phyloP scores from a whole-genome alignment of 495 filamentous ascomycete genomes.

The Neurospora africana region DNA sequence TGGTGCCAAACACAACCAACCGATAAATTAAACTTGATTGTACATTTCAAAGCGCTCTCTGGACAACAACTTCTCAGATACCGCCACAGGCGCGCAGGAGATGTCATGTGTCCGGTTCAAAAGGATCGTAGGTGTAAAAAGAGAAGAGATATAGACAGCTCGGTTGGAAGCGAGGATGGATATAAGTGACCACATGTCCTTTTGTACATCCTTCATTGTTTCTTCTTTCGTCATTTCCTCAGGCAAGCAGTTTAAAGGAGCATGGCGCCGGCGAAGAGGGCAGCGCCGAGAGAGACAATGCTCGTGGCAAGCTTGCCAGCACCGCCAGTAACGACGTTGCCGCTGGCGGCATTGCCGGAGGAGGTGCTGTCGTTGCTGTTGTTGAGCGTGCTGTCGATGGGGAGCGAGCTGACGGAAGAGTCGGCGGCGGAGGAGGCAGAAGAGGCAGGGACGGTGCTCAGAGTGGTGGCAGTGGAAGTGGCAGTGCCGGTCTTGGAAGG shows the following conservation, averaged over 20 bases:
- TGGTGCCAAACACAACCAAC: background rate
- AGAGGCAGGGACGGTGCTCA: constrained; percentile 3
- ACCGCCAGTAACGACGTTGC: constrained; percentile 8
- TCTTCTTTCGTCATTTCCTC: background rate
- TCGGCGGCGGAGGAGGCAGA: background rate
- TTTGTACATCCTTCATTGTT: background rate
- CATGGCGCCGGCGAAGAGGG: constrained; percentile 18
- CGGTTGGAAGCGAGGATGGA: background rate
- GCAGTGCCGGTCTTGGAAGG: constrained; percentile 13
- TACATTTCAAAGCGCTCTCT: background rate
- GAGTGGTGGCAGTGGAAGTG: constrained; percentile 14
- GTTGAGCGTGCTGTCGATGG: constrained; percentile 1
- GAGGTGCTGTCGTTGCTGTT: background rate
- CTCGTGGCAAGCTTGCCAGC: constrained; percentile 13
- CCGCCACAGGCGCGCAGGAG: background rate
- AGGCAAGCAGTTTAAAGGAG: constrained; percentile 14
- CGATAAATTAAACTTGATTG: background rate
- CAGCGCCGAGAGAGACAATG: constrained; percentile 15
- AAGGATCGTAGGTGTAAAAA: background rate
- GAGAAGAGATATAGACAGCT: background rate
- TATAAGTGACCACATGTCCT: background rate
- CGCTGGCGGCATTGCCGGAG: background rate
- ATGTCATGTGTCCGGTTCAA: background rate
- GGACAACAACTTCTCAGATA: background rate
- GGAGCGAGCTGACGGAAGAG: constrained; percentile 7